Evolutionary conservation across 345 rosid genomes (phyloP).

Genomic region (Eucalyptus sideroxylon): DNA sequence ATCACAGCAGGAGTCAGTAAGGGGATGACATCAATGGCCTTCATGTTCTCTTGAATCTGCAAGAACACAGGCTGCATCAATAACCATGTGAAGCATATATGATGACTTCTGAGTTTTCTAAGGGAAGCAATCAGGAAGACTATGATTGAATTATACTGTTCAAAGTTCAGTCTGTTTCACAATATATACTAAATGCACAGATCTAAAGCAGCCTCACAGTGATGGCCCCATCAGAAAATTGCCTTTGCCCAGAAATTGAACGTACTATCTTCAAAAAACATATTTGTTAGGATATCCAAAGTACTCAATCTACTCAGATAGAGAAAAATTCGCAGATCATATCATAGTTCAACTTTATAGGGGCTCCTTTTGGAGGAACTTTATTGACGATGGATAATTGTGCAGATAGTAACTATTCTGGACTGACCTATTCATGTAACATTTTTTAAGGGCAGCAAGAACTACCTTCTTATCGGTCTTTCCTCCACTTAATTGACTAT

Average conservation of each 20-base stretch:
- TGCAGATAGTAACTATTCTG: not conserved
- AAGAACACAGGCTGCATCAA: not conserved
- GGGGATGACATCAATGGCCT: conserved; percentile 81
- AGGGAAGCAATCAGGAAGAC: not conserved
- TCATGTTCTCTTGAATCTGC: conserved; percentile 98
- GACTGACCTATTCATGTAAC: not conserved
- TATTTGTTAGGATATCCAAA: not conserved
- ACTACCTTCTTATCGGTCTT: not conserved
- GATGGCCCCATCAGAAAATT: not conserved
- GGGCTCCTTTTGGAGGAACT: not conserved
- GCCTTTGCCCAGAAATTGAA: not conserved
- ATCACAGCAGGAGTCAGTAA: conserved; percentile 71
- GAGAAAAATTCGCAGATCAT: not conserved
- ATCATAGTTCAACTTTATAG: not conserved
- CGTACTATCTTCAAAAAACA: not conserved
- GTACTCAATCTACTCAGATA: not conserved
- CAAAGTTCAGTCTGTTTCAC: not conserved
- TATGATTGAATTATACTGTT: not conserved
- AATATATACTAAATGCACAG: not conserved
- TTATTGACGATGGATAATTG: not conserved
- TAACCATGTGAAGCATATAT: not conserved
- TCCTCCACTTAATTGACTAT: not conserved
- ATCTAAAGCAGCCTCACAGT: not conserved
- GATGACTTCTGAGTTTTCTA: not conserved
- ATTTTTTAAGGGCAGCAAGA: not conserved